Percentiles rank a stretch among this genome's conserved stretches.
These are phyloP conservation scores for Solanum phureja DNA, from an alignment of 257 asterid species.

Conservation along the genomic window DNA sequence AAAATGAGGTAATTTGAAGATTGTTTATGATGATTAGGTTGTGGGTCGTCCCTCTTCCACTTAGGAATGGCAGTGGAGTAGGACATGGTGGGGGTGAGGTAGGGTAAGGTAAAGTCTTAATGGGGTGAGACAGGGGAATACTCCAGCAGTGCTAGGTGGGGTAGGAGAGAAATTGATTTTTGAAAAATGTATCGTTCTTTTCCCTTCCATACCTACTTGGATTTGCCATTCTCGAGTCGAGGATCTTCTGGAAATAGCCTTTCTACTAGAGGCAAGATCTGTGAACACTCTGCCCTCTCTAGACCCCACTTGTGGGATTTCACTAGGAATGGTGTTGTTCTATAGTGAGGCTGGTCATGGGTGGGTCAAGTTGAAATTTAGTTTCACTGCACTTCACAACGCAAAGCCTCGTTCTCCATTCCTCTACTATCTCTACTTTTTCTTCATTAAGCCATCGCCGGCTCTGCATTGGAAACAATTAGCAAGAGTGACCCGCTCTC, in stretches of 20 bases:
- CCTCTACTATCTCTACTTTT: not conserved
- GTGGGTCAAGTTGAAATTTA: not conserved
- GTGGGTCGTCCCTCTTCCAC: not conserved
- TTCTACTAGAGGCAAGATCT: too few species aligned
- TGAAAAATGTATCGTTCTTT: not conserved
- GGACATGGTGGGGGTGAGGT: not conserved
- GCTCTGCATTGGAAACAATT: not conserved
- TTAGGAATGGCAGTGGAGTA: not conserved
- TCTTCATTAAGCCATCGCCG: not conserved
- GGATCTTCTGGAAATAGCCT: too few species aligned
- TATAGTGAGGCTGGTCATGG: not conserved
- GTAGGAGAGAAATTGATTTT: not conserved
- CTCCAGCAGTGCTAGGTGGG: not conserved
- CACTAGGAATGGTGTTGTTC: too few species aligned
- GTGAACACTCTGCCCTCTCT: too few species aligned
- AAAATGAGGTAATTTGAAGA: not conserved
- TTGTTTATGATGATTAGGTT: not conserved
- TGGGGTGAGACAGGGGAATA: not conserved
- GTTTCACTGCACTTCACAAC: not conserved
- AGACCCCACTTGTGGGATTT: too few species aligned
- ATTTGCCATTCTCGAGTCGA: too few species aligned
- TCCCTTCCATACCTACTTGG: too few species aligned
- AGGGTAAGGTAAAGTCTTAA: not conserved
- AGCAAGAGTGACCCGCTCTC: not conserved
- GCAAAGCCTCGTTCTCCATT: not conserved